Percentiles rank a stretch among this genome's conserved stretches.
Conservation (phyloP, 2,329 filamentous ascomycete species). For the Dactylellina drechsleri region DNA sequence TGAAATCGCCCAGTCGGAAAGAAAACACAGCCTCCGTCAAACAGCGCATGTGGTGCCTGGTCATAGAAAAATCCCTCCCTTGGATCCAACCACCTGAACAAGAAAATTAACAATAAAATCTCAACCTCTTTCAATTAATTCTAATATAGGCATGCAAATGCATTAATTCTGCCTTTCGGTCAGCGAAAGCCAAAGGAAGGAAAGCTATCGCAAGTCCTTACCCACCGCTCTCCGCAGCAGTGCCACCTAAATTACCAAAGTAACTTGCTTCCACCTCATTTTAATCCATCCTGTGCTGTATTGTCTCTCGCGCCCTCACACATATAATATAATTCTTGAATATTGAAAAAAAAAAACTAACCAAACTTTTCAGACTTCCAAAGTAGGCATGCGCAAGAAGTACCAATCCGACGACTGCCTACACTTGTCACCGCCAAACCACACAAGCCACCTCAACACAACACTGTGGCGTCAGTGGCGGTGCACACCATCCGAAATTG, state of each 20-base stretch:
- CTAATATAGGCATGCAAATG: background rate
- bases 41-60: slow-evolving; percentile 33
- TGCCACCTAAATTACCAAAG: slow-evolving; percentile 4
- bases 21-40: slow-evolving; percentile 33
- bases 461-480: slow-evolving; percentile 35
- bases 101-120: background rate
- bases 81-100: slow-evolving; percentile 23
- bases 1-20: too few species aligned
- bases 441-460: background rate
- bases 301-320: too few species aligned
- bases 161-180: slow-evolving; percentile 4
- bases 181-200: slow-evolving; percentile 8
- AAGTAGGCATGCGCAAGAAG: slow-evolving; percentile 22
- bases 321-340: too few species aligned
- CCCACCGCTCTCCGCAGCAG: slow-evolving; percentile 37
- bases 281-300: too few species aligned
- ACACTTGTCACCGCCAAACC: background rate
- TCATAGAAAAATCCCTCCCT: slow-evolving; percentile 15
- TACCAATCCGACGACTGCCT: slow-evolving; percentile 6
- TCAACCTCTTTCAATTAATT: slow-evolving; percentile 12
- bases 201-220: background rate
- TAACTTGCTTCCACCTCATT: too few species aligned
- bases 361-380: slow-evolving; percentile 12
- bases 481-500: background rate
- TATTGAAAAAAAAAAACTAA: too few species aligned